Evolutionary conservation across 1,284 basidiomycete species (phyloP), one percentile per base, ranked within the genome.

Genomic region (Leccinum subrobustum): DNA sequence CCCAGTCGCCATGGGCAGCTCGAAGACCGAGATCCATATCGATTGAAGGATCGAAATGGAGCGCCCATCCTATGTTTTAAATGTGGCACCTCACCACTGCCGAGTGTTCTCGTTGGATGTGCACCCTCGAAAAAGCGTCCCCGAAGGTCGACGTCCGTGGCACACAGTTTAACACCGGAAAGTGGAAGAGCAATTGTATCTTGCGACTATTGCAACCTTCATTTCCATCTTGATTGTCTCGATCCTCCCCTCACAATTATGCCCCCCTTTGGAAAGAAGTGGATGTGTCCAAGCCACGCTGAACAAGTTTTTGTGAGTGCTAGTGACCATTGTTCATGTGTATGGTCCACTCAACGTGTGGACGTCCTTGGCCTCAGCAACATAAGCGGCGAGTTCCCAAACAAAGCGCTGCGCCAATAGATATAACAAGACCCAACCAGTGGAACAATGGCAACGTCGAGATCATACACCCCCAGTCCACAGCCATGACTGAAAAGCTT

Each of bases 221-320:
- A 96, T 75, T 99, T 96, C 93, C 96, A 99, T 74, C 83, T 98
- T 59, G 96, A 99, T 74, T 99, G 96, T 71, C 80, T 99, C 35
- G 89, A 92, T 68, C 97, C 96, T 18, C 96, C 97, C 2, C 79
- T 98, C 67, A 81, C 89, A 20, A 83, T 82, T 52, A 89, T 98
- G 85, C 97, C 97, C 3, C 84, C 89, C 27, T 86, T 91, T 60
- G 87, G 86, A 65, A 89, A 89, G 78, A 97, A 96, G 76, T 99
- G 97, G 96, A 98, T 96, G 93, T 99, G 96, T 76, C 97, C 97
- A 2, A 94, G 95, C 69, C 96, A 99, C 73, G 88, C 88, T 29
- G 93, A 96, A 63, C 87, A 88, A 64, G 82, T 91, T 60, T 75
- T 92, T 63, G 91, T 92, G 70, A 73, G 87, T 71, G 58, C 44